Conservation (phyloP, 257 asterid species). For the Henckelia pumila region DNA sequence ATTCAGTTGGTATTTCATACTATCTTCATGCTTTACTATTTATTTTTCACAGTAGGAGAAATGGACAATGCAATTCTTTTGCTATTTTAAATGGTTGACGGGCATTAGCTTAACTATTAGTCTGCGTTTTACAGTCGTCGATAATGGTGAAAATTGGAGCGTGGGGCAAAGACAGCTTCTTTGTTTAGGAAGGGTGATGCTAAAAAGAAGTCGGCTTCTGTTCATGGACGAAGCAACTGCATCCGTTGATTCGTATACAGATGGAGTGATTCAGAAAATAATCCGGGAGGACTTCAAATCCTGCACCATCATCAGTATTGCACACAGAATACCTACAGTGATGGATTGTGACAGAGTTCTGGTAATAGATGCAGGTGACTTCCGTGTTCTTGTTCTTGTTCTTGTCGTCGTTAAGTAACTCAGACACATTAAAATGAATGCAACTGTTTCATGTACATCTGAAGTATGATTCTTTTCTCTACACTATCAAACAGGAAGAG, state of each 20-base stretch:
- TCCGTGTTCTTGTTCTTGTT: too few species aligned
- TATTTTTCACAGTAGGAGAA: too few species aligned
- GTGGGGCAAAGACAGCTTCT: constrained; percentile 81
- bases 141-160: constrained; percentile 80
- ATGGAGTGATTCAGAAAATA: constrained; percentile 56
- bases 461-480: not conserved
- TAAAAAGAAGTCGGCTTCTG: constrained; percentile 49
- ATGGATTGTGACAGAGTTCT: constrained; percentile 66
- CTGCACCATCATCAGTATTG: constrained; percentile 69
- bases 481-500: constrained; percentile 53
- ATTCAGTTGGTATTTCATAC: constrained; percentile 40
- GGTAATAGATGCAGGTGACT: constrained; percentile 66
- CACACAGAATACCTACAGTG: constrained; percentile 83
- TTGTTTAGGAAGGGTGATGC: constrained; percentile 73
- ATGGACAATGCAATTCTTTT: not conserved
- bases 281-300: constrained; percentile 56
- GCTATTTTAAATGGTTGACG: not conserved
- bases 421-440: not conserved
- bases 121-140: constrained; percentile 37
- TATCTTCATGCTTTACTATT: not conserved
- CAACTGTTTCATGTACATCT: not conserved
- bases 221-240: constrained; percentile 94
- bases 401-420: too few species aligned
- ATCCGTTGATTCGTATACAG: constrained; percentile 81
- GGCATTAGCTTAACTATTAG: too few species aligned